Percentiles rank a stretch among this genome's conserved stretches.
These are phyloP conservation scores for Verticillium isaacii DNA, from an alignment of 2,329 filamentous ascomycete species.

Conservation along the genomic window DNA sequence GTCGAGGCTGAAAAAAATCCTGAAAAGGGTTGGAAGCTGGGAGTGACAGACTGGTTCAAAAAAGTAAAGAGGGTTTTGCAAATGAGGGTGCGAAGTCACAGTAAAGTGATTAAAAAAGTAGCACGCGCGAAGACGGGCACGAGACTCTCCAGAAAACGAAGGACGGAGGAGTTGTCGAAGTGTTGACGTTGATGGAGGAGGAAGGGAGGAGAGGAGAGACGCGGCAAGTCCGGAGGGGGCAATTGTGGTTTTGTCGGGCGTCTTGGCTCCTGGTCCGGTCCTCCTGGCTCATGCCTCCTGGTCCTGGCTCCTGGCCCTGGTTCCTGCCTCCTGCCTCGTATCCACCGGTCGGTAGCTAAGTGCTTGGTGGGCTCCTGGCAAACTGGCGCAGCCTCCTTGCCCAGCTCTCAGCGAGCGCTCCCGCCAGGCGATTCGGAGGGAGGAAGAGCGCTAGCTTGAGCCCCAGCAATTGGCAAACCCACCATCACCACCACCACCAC, in stretches of 20 bases:
- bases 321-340: not conserved
- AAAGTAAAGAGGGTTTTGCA: slow-evolving; percentile 6
- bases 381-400: not conserved
- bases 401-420: not conserved
- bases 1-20: not conserved
- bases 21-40: not conserved
- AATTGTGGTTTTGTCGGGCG: slow-evolving; percentile 1
- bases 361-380: too few species aligned
- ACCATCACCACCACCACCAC: too few species aligned
- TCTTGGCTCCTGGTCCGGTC: not conserved
- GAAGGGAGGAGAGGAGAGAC: not conserved
- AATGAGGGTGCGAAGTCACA: slow-evolving; percentile 12
- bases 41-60: not conserved
- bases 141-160: not conserved
- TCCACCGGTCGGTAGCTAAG: not conserved
- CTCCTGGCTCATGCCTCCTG: not conserved
- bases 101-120: slow-evolving; percentile 12
- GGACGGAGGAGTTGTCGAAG: not conserved
- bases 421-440: not conserved
- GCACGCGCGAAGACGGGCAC: slow-evolving; percentile 1
- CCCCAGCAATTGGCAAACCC: not conserved
- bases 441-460: too few species aligned
- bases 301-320: not conserved
- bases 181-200: not conserved
- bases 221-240: not conserved